These are phyloP conservation scores for Striga hermonthica DNA, from an alignment of 305 asterid species.

Conservation along the genomic window DNA sequence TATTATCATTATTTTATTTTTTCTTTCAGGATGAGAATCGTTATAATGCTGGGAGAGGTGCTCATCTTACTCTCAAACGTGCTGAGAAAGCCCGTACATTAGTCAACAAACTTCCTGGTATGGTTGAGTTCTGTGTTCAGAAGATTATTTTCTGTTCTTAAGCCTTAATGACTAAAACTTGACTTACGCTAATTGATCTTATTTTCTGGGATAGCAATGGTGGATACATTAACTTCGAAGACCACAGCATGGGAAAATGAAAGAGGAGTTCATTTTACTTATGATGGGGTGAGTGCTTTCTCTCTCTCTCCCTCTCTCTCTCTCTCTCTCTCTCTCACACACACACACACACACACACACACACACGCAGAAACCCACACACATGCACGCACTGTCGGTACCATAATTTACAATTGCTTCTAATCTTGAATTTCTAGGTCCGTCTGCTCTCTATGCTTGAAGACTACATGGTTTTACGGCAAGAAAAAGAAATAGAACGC, in stretches of 20 bases:
- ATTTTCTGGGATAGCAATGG: constrained; percentile 62
- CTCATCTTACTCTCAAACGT: constrained; percentile 86
- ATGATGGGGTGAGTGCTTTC: constrained; percentile 74
- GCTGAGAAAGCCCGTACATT: constrained; percentile 96
- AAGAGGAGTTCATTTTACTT: constrained; percentile 70
- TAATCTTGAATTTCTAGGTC: constrained; percentile 46
- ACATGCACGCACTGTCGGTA: background rate
- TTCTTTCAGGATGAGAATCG: constrained; percentile 84
- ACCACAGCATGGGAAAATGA: constrained; percentile 84
- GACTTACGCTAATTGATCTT: constrained; percentile 14
- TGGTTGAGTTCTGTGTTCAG: constrained; percentile 22
- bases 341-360: no score
- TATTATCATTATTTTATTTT: constrained; percentile 29
- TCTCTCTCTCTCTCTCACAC: background rate
- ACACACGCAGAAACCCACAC: background rate
- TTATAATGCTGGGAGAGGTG: constrained; percentile 96
- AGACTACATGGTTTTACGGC: constrained; percentile 60
- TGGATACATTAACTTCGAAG: constrained; percentile 81
- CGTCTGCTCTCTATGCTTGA: constrained; percentile 86
- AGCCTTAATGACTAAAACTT: constrained; percentile 13
- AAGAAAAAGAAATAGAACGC: constrained; percentile 83
- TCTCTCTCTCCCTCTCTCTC: constrained; percentile 8
- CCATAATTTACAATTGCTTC: constrained; percentile 16
- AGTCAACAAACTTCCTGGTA: constrained; percentile 95
- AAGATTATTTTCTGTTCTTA: background rate